Conservation (phyloP, 1,284 basidiomycete genomes). For the Pulchroboletus neoregius region DNA sequence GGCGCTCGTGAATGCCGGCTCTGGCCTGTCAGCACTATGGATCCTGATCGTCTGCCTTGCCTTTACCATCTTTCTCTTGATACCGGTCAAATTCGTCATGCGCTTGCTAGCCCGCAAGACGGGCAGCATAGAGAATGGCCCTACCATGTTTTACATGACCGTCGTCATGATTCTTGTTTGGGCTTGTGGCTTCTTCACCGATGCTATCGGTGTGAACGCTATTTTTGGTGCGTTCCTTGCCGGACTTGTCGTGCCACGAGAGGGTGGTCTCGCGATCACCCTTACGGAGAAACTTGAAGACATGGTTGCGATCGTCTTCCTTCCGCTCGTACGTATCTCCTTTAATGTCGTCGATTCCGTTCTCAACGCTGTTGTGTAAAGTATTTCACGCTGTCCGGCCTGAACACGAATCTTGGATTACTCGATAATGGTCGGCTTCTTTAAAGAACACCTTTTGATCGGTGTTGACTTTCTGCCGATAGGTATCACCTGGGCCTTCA, state of each 20-base stretch:
- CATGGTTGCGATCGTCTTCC: conserved; percentile 72
- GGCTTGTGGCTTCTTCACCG: conserved; percentile 87
- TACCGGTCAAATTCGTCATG: conserved; percentile 62
- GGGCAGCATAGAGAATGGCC: conserved; percentile 76
- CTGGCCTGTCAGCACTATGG: conserved; percentile 73
- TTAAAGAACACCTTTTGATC: conserved; percentile 6
- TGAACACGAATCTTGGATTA: conserved; percentile 83
- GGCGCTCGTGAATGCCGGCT: conserved; percentile 82
- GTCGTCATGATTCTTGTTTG: conserved; percentile 76
- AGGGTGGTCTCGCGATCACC: conserved; percentile 78
- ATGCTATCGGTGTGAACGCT: conserved; percentile 89
- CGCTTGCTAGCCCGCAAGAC: conserved; percentile 73
- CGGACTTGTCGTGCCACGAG: conserved; percentile 86
- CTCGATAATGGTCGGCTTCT: conserved; percentile 56
- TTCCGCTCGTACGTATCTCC: conserved; percentile 63
- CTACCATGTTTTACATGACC: conserved; percentile 77
- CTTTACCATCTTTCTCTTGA: conserved; percentile 77
- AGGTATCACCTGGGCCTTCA: conserved; percentile 89
- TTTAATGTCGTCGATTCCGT: conserved; percentile 15
- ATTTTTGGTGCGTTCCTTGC: conserved; percentile 90
- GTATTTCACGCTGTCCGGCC: conserved; percentile 87
- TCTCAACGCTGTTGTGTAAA: conserved; percentile 27
- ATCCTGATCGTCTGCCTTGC: conserved; percentile 78
- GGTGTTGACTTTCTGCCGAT: conserved; percentile 44
- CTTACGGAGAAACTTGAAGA: conserved; percentile 84